Conservation (phyloP, 116 monocot genomes). For the Papilionanthe hybrid region DNA sequence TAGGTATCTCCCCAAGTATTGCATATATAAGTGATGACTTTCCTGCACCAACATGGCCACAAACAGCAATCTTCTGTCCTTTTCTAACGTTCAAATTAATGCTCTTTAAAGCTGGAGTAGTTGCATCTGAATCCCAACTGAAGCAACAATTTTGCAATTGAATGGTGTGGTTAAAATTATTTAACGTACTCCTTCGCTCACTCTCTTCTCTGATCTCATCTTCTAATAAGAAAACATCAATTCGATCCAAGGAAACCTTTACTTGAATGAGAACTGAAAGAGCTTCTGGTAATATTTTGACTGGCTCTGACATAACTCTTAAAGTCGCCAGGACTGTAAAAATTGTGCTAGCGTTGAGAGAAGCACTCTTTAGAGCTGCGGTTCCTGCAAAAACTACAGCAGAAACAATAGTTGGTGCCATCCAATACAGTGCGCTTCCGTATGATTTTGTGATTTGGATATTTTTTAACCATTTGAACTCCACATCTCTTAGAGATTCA, state of each 20-base stretch:
- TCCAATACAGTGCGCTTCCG: constrained; percentile 58
- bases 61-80: constrained; percentile 65
- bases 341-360: constrained; percentile 60
- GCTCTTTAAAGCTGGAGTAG: constrained; percentile 30
- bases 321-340: constrained; percentile 68
- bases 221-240: constrained; percentile 50
- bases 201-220: constrained; percentile 55
- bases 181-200: constrained; percentile 15
- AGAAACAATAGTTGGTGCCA: constrained; percentile 62
- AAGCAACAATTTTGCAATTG: constrained; percentile 38
- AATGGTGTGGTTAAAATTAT: constrained; percentile 14
- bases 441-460: constrained; percentile 56
- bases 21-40: constrained; percentile 66
- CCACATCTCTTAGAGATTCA: constrained; percentile 35
- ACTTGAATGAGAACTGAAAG: constrained; percentile 57
- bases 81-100: constrained; percentile 34
- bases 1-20: constrained; percentile 76
- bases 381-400: constrained; percentile 48
- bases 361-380: constrained; percentile 38
- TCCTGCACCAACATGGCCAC: constrained; percentile 70
- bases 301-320: constrained; percentile 64
- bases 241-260: constrained; percentile 77
- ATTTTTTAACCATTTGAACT: constrained; percentile 64
- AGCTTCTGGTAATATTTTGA: constrained; percentile 61
- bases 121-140: constrained; percentile 40